Evolutionary conservation across 2,329 filamentous ascomycete species (phyloP), one percentile per base, ranked within the genome.

Genomic region (Aspergillus hortae): DNA sequence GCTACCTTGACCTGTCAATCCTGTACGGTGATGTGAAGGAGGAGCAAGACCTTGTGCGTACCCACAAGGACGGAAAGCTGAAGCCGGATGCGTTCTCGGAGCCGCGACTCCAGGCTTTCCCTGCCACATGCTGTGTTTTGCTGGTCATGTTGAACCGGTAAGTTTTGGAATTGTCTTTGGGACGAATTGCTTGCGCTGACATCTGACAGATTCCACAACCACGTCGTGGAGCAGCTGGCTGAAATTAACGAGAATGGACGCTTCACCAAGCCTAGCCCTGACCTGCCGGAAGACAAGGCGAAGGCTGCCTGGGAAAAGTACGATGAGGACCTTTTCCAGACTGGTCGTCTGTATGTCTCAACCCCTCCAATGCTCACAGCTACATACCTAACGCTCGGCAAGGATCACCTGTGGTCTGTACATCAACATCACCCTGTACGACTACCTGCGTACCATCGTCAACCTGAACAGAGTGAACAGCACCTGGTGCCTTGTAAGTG

Each of bases 221-320:
- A 94, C 58, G 83, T 91, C 0, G 91, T 89, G 1, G 81, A 85
- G 49, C 87, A 92, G 55, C 76, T 96, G 15, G 88, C 88, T 0
- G 74, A 80, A n/a, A 92, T 96, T 70, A 96, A 96, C 62, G 92
- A 96, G 62, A 83, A 84, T 42, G 85, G 84, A 14, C 82, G 89
- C 19, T 96, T 96, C 71, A 82, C 79, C 0, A 85, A 84, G 54
- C 89, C 90, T 0, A 63, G 74, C 0, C 69, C 75, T 4, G 64
- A 72, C 0, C 73, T 83, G 0, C 62, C 74, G 0, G 77, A 76
- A 2, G 82, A 86, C 40, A 75, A 77, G 23, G 66, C 74, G 17
- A 61, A 68, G 49, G 65, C 71, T 25, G 73, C 75, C 5, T 87
- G 83, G 84, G 81, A 79, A 59, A 88, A 87, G 69, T 83, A 86